Evolutionary conservation across 495 filamentous ascomycete species (phyloP).

Genomic region (Thermochaetoides thermophila): DNA sequence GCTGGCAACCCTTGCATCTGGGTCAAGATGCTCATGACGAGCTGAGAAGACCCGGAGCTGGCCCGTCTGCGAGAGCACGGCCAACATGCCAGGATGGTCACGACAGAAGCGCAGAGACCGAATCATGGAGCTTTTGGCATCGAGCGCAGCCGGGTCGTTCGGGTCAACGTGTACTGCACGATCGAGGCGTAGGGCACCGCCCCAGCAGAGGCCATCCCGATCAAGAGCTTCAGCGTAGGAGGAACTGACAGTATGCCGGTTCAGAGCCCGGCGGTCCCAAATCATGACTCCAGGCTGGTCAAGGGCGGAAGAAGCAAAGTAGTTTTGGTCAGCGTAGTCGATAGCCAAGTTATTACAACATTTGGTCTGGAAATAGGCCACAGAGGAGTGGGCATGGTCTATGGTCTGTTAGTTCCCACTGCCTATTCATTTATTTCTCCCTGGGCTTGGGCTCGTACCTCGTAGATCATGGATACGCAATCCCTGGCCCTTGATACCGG

Average conservation of each 20-base stretch:
- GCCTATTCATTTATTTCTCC: no score
- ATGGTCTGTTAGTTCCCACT: not conserved
- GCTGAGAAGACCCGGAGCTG: constrained; percentile 62
- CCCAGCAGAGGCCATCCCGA: constrained; percentile 35
- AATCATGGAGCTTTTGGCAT: constrained; percentile 40
- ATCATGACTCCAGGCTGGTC: constrained; percentile 59
- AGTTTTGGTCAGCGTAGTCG: constrained; percentile 80
- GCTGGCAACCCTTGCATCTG: constrained; percentile 19
- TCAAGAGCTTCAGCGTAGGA: constrained; percentile 34
- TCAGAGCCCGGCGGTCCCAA: constrained; percentile 71
- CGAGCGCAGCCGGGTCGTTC: constrained; percentile 23
- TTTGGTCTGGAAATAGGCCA: constrained; percentile 51
- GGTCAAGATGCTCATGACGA: constrained; percentile 42
- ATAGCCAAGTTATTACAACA: constrained; percentile 86
- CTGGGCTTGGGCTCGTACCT: no score
- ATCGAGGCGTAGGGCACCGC: constrained; percentile 50
- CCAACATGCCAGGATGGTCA: constrained; percentile 57
- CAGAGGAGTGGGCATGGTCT: constrained; percentile 25
- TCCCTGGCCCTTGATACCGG: constrained; percentile 72
- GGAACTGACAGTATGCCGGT: constrained; percentile 28
- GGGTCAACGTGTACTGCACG: constrained; percentile 44
- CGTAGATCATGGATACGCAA: constrained; percentile 82
- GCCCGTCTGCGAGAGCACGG: constrained; percentile 61
- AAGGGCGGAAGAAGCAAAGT: constrained; percentile 76
- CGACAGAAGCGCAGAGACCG: constrained; percentile 71